Evolutionary conservation across 495 filamentous ascomycete genomes (phyloP).

Genomic region (Hypoxylon lienhwacheense): DNA sequence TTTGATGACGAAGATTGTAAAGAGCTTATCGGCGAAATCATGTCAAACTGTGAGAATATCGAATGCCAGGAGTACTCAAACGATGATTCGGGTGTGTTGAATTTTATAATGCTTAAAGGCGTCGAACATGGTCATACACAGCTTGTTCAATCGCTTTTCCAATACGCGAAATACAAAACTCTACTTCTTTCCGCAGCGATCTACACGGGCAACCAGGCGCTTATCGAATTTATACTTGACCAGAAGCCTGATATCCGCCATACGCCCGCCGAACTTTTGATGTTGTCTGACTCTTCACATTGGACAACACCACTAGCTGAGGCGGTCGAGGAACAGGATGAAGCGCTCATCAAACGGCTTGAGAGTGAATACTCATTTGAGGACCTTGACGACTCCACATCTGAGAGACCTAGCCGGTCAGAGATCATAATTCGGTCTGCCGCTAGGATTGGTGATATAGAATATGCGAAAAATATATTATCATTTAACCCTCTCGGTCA

Average conservation of each 20-base stretch:
- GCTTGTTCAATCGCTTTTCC: slow-evolving; percentile 10
- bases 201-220: slow-evolving; percentile 1
- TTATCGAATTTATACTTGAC: slow-evolving; percentile 15
- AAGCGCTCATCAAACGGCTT: not conserved
- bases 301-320: slow-evolving; percentile 15
- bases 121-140: slow-evolving; percentile 5
- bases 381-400: not conserved
- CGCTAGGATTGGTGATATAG: not conserved
- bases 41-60: slow-evolving; percentile 5
- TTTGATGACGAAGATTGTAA: slow-evolving; percentile 1
- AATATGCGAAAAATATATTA: slow-evolving; percentile 5
- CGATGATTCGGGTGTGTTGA: not conserved
- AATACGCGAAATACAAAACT: not conserved
- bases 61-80: not conserved
- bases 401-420: not conserved
- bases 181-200: slow-evolving; percentile 18
- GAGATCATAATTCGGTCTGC: slow-evolving; percentile 1
- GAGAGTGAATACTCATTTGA: slow-evolving; percentile 12
- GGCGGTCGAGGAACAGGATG: slow-evolving; percentile 3
- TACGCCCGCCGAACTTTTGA: not conserved
- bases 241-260: slow-evolving; percentile 8
- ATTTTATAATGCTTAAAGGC: not conserved
- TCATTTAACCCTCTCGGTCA: not conserved
- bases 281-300: not conserved
- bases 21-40: slow-evolving; percentile 1